phyloP scores from a whole-genome alignment of 805 yeast species.

The Citeromyces nyonsensis region DNA sequence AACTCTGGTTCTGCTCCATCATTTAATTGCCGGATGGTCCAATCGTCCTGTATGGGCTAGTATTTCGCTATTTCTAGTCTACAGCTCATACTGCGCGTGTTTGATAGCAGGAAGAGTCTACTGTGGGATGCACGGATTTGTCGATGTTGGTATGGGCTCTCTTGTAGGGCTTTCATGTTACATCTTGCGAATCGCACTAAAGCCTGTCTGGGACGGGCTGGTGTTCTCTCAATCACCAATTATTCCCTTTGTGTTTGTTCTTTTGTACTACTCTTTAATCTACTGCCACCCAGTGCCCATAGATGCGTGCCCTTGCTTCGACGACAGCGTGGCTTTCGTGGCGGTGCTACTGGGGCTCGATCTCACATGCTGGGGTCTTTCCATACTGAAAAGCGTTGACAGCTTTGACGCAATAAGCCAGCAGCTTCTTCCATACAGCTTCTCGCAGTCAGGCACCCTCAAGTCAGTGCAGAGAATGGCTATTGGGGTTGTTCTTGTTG shows the following conservation, averaged over 20 bases:
- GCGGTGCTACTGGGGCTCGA: conserved; percentile 79
- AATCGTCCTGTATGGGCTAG: conserved; percentile 2
- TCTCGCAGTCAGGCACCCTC: conserved; percentile 22
- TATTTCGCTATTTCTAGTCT: conserved; percentile 2
- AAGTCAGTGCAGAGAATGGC: conserved; percentile 29
- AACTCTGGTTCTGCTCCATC: conserved; percentile 27
- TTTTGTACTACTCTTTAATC: conserved; percentile 32
- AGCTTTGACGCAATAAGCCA: background rate
- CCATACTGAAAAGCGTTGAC: conserved; percentile 5
- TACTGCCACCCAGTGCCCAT: conserved; percentile 71
- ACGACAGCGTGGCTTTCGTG: conserved; percentile 84
- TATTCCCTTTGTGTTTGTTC: conserved; percentile 15
- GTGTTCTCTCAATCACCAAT: conserved; percentile 20
- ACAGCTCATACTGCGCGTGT: conserved; percentile 33
- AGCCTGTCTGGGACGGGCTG: conserved; percentile 28
- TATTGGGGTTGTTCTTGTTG: conserved; percentile 48
- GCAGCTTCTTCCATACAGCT: conserved; percentile 22
- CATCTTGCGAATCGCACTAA: conserved; percentile 23
- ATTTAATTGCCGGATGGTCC: conserved; percentile 7
- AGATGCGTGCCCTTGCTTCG: conserved; percentile 93
- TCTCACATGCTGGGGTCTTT: conserved; percentile 36
- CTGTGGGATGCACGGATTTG: conserved; percentile 95
- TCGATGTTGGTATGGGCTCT: conserved; percentile 59
- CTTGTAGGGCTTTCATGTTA: conserved; percentile 43
- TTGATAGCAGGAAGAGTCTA: conserved; percentile 72